Conservation (phyloP, 768 basidiomycete species). For the Suillus sp. region DNA sequence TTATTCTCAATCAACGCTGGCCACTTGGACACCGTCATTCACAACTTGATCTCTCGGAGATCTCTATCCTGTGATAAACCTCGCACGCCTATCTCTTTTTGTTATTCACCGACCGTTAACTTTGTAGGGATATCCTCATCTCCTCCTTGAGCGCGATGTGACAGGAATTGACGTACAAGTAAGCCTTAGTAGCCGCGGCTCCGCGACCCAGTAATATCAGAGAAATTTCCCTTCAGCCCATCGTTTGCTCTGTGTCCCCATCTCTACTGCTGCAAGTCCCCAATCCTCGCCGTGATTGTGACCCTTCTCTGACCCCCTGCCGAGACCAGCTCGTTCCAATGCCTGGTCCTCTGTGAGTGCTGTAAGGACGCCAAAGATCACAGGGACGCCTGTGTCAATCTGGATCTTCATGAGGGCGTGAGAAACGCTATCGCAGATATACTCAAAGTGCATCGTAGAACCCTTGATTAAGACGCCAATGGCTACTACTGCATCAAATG, state of each 20-base stretch:
- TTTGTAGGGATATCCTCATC: too few species aligned
- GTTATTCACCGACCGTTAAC: too few species aligned
- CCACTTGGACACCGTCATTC: too few species aligned
- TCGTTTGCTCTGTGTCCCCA: conserved; percentile 65
- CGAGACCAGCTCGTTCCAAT: conserved; percentile 89
- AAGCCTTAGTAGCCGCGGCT: not conserved
- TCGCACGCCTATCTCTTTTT: too few species aligned
- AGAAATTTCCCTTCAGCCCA: conserved; percentile 74
- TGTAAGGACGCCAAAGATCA: conserved; percentile 96
- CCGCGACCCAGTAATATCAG: conserved; percentile 9
- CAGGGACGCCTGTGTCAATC: conserved; percentile 89
- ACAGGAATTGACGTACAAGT: not conserved
- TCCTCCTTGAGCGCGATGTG: too few species aligned
- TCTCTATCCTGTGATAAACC: too few species aligned
- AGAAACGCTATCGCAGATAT: conserved; percentile 93
- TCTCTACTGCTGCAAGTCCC: conserved; percentile 96
- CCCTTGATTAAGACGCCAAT: conserved; percentile 99
- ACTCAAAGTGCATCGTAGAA: conserved; percentile 98
- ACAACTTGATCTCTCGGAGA: too few species aligned
- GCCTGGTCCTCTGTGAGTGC: conserved; percentile 94
- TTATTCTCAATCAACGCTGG: too few species aligned
- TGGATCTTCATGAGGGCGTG: conserved; percentile 95
- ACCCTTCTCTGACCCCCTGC: conserved; percentile 64
- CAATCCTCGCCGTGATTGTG: conserved; percentile 99
- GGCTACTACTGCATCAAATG: conserved; percentile 95